Base-by-base conservation (phyloP, 257 asterid species). In the Rehmannia glutinosa region DNA sequence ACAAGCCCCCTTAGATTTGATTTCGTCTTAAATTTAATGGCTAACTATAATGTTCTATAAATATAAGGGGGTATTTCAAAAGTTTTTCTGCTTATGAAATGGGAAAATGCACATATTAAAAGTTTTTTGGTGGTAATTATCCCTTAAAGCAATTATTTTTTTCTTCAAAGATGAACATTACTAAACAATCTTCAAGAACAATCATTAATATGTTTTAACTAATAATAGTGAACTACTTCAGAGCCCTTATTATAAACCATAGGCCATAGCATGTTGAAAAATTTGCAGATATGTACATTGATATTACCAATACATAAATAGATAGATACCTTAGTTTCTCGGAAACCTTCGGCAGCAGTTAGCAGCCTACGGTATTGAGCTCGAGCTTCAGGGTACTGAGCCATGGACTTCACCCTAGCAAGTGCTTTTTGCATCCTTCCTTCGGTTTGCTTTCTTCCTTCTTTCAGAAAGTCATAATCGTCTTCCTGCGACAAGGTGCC, bases 371-470 rank as follows among this genome's bases (percentile, higher is more conserved):
- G 87, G 80, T 87, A 87, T 62, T 87, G 77, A 43, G 77, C 77
- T 57, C 77, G 49, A 16, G 77, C 73, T 66, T 73, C 77, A 11
- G 77, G 77, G 50, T 66, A 65, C 12, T 58, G 90, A 79, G 78
- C 79, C 95, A 89, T 89, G 71, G 95, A 89, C 70, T 89, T 87
- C 53, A 89, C 96, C 81, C 96, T 75, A 65, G 81, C 23, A 42
- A 89, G 95, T 53, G 95, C 96, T 69, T 87, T 89, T 33, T 84
- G 82, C 85, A 80, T 70, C 82, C 95, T 81, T 67, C 76, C 82
- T 75, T 89, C 96, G 32, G 84, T 79, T 68, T 89, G 92, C 66
- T 84, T 87, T 75, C 96, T 78, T 33, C 96, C 95, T 56, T 84
- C 86, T 75, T 80, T 85, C 43, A 87, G 81, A 77, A 85, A 64